phyloP scores from a whole-genome alignment of 805 yeast genomes.

The Osmozyma mogii region DNA sequence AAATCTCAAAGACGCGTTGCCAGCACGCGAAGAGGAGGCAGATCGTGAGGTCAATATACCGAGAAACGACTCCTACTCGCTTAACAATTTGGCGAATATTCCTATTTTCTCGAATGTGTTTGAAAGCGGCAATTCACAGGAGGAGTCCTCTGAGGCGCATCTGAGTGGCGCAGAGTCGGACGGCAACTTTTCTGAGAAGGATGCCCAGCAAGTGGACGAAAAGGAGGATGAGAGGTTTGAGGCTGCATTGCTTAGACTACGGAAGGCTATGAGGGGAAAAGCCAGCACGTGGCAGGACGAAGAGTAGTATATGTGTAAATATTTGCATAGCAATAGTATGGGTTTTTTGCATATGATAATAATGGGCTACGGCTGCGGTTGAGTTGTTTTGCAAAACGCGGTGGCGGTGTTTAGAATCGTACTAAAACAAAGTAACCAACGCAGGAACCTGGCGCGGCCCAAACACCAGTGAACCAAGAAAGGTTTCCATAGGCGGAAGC shows the following conservation, averaged over 20 bases:
- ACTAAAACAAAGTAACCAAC: conserved; percentile 1
- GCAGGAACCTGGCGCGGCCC: too few species aligned
- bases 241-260: neutral
- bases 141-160: too few species aligned
- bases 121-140: too few species aligned
- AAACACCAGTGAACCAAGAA: too few species aligned
- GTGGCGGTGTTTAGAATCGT: conserved; percentile 1
- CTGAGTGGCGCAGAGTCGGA: too few species aligned
- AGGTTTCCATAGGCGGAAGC: too few species aligned
- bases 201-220: conserved; percentile 3
- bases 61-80: conserved; percentile 4
- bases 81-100: conserved; percentile 19
- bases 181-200: conserved; percentile 2
- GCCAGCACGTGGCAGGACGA: neutral
- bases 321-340: conserved; percentile 1
- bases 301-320: conserved; percentile 1
- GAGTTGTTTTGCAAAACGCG: neutral
- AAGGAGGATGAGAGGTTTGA: neutral
- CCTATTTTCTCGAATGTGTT: conserved; percentile 26
- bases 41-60: neutral
- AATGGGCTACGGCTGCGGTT: neutral
- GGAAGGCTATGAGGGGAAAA: neutral
- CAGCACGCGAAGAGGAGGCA: neutral
- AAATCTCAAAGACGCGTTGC: conserved; percentile 3
- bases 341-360: neutral